Base-by-base conservation (phyloP, 1,284 basidiomycete genomes). In the Cryptococcus maquisensis region DNA sequence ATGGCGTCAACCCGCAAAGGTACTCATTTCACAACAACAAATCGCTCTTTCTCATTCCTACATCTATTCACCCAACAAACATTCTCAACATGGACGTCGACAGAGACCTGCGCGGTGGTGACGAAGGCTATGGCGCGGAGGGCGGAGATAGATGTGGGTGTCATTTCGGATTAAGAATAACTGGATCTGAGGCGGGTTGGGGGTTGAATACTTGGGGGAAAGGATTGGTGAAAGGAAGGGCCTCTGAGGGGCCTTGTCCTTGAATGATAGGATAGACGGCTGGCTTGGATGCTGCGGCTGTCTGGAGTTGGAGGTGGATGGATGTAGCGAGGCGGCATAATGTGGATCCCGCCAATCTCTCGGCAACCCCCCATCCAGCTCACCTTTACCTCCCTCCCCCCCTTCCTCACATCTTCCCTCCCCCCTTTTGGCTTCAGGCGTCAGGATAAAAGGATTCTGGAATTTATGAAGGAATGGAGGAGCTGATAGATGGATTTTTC, bases 61-160 rank as follows among this genome's bases (percentile, higher is more conserved):
- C 35, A 15, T 26, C n/a, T 15, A 35, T 47, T 16, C n/a, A 42
- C 23, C 41, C 20, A 52, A 24, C 36, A 23, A 20, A 36, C 20
- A 35, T 16, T 15, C 40, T 21, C 37, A 47, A 10, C 23, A 71
- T 71, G 68, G 68, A 71, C 60, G 65, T 68, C 67, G 68, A 71
- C 52, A 51, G 67, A 60, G 68, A 68, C 56, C 66, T 67, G 65
- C 56, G 67, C 42, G 62, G 28, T 10, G 28, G 58, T 18, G 68
- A 63, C 50, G 67, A 71, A 46, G 57, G 65, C 42, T 52, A 57
- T 57, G 62, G 63, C 49, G 56, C 56, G 7, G 65, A 66, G 28
- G 51, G 23, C 26, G 57, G 59, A 46, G 63, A 64, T 56, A 51
- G 64, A 59, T 48, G 61, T 61, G 56, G 56, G 57, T 62, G 39